Percentiles rank a stretch among this genome's conserved stretches.
Evolutionary conservation across 2,329 filamentous ascomycete species (phyloP).

Genomic region (Myriosclerotinia curreyana): DNA sequence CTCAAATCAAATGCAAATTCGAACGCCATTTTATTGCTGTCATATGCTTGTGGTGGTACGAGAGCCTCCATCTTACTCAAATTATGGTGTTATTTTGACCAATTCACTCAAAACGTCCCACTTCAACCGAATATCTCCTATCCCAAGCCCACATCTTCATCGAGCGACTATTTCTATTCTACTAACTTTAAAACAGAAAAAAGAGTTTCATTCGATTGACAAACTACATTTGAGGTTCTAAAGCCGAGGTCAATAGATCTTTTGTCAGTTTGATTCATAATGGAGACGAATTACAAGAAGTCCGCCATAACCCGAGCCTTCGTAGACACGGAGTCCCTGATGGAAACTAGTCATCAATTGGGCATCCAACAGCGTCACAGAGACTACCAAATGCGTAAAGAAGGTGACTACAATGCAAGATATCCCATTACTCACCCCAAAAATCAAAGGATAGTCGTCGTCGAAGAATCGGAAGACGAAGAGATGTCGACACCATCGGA

Average conservation of each 20-base stretch:
- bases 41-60: not conserved
- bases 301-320: not conserved
- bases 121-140: slow-evolving; percentile 4
- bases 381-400: not conserved
- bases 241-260: not conserved
- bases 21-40: not conserved
- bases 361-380: not conserved
- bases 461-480: not conserved
- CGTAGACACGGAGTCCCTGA: not conserved
- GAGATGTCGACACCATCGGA: not conserved
- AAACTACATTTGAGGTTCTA: not conserved
- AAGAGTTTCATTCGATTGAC: rapidly evolving
- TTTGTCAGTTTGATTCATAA: not conserved
- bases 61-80: not conserved
- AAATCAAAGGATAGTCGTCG: not conserved
- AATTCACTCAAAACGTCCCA: slow-evolving; percentile 13
- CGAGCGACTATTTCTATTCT: not conserved
- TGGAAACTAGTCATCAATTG: not conserved
- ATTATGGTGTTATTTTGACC: not conserved
- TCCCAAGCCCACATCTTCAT: not conserved
- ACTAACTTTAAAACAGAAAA: not conserved
- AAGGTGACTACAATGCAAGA: not conserved
- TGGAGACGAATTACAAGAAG: not conserved
- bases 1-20: not conserved
- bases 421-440: not conserved